phyloP scores from a whole-genome alignment of 208 protist species.

The Borovskyia barvae region DNA sequence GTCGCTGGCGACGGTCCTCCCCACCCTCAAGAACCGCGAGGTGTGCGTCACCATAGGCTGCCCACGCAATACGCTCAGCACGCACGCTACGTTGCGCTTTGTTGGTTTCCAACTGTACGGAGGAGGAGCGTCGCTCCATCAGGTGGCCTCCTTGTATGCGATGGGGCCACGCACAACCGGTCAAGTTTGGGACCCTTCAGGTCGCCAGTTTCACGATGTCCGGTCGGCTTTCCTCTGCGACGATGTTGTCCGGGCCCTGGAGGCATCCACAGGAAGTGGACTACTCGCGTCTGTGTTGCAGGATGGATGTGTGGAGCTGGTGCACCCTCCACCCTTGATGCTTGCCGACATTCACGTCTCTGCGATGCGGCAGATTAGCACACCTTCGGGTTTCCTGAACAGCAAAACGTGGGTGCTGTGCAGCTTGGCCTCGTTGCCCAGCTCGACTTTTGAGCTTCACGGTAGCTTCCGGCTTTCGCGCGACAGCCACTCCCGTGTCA shows the following conservation, averaged over 20 bases:
- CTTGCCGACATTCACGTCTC: slow-evolving; percentile 36
- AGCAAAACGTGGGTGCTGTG: slow-evolving; percentile 46
- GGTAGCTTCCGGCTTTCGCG: slow-evolving; percentile 33
- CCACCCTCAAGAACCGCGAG: slow-evolving; percentile 18
- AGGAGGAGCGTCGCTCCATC: slow-evolving; percentile 19
- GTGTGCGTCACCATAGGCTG: slow-evolving; percentile 42
- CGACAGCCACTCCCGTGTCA: slow-evolving; percentile 21
- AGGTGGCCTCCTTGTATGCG: slow-evolving; percentile 41
- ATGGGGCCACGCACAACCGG: slow-evolving; percentile 24
- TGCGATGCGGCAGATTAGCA: slow-evolving; percentile 29
- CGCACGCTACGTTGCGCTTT: slow-evolving; percentile 24
- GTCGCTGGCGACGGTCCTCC: slow-evolving; percentile 13
- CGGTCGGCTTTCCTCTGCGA: slow-evolving; percentile 23
- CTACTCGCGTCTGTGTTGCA: slow-evolving; percentile 16
- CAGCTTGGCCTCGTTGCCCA: slow-evolving; percentile 17
- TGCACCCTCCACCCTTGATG: slow-evolving; percentile 7
- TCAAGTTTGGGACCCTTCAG: slow-evolving; percentile 22
- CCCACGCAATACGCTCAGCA: slow-evolving; percentile 15
- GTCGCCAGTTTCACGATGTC: slow-evolving; percentile 29
- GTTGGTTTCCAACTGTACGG: slow-evolving; percentile 57
- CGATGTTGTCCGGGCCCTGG: slow-evolving; percentile 31
- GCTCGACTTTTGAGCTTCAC: slow-evolving; percentile 23
- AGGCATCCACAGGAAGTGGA: slow-evolving; percentile 15
- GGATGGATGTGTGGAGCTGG: slow-evolving; percentile 16
- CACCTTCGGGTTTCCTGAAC: slow-evolving; percentile 24